Evolutionary conservation across 1,284 basidiomycete species (phyloP).

Genomic region (Ceratobasidium sp.): DNA sequence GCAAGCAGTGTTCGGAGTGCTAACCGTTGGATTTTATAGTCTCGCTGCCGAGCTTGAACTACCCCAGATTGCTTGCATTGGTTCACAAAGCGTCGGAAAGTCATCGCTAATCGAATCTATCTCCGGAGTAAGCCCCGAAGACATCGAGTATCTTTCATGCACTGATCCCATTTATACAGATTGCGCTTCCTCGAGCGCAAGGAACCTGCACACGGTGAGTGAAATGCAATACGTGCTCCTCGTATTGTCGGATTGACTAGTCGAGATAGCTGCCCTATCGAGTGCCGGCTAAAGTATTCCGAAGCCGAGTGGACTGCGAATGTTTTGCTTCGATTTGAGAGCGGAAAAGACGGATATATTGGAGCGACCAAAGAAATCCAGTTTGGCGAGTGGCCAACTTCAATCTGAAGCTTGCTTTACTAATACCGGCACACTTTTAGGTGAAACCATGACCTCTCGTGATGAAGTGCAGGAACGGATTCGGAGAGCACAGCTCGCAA

Average conservation of each 20-base stretch:
- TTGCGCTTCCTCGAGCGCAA: constrained; percentile 44
- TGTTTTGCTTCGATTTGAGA: constrained; percentile 46
- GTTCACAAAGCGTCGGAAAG: constrained; percentile 66
- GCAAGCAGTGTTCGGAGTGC: background rate
- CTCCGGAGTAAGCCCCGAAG: constrained; percentile 41
- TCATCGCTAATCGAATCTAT: constrained; percentile 56
- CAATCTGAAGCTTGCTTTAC: background rate
- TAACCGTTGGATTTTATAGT: constrained; percentile 43
- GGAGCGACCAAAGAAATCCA: constrained; percentile 26
- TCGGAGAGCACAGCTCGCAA: constrained; percentile 69
- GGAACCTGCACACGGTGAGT: constrained; percentile 44
- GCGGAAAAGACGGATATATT: constrained; percentile 43
- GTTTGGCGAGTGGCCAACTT: constrained; percentile 20
- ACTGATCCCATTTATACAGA: constrained; percentile 13
- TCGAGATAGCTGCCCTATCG: constrained; percentile 41
- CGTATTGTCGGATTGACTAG: background rate
- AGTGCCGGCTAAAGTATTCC: constrained; percentile 42
- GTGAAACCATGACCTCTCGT: constrained; percentile 40
- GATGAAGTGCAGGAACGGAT: constrained; percentile 42
- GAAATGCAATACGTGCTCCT: background rate
- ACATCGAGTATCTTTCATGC: too few species aligned
- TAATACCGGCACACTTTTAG: constrained; percentile 42
- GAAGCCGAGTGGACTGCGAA: constrained; percentile 43
- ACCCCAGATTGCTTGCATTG: constrained; percentile 63
- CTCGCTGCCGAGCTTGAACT: constrained; percentile 55